phyloP scores from a whole-genome alignment of 768 basidiomycete species.

The Mycena filopes region DNA sequence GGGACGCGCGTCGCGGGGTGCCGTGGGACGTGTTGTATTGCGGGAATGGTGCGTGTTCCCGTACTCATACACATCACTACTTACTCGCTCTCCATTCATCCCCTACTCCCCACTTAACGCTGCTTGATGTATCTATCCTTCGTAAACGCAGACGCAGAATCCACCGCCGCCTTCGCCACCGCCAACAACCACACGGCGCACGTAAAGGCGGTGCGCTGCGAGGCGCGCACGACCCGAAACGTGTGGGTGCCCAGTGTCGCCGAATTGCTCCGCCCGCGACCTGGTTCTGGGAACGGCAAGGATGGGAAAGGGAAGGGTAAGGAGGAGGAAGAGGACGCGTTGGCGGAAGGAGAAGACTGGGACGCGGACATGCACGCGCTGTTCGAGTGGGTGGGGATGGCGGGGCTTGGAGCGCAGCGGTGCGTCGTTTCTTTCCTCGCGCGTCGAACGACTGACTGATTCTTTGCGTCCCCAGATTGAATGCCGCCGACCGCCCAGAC shows the following conservation, averaged over 20 bases:
- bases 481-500: slow-evolving; percentile 71
- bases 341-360: slow-evolving; percentile 61
- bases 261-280: slow-evolving; percentile 4
- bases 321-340: not conserved
- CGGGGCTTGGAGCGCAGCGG: slow-evolving; percentile 74
- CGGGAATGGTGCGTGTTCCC: slow-evolving; percentile 41
- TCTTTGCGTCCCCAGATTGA: slow-evolving; percentile 52
- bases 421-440: too few species aligned
- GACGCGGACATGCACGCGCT: slow-evolving; percentile 53
- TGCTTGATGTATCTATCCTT: too few species aligned
- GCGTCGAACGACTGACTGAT: too few species aligned
- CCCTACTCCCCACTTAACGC: not conserved
- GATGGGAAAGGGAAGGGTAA: too few species aligned
- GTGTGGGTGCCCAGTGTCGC: slow-evolving; percentile 20
- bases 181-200: slow-evolving; percentile 16
- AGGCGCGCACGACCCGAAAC: slow-evolving; percentile 4
- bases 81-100: too few species aligned
- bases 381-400: slow-evolving; percentile 84
- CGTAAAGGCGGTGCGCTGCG: slow-evolving; percentile 39
- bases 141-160: slow-evolving; percentile 8
- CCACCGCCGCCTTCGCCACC: slow-evolving; percentile 12
- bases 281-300: not conserved
- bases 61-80: too few species aligned
- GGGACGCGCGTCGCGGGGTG: slow-evolving; percentile 59
- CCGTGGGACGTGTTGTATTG: slow-evolving; percentile 61